Conservation (phyloP, 805 yeast genomes). For the Kodamaea jinghongensis region DNA sequence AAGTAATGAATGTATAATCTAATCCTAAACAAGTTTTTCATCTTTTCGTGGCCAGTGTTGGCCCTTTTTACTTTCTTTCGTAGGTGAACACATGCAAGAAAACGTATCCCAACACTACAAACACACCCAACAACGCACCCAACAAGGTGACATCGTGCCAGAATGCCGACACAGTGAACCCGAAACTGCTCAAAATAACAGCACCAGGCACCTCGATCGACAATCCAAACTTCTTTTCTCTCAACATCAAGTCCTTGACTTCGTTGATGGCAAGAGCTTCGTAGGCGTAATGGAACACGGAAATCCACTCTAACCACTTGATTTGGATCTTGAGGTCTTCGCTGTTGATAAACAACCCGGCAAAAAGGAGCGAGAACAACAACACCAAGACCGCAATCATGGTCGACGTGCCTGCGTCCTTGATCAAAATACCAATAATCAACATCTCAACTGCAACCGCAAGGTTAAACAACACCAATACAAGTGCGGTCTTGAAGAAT, state of each 20-base stretch:
- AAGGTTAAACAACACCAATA: conserved; percentile 78
- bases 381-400: conserved; percentile 81
- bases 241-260: conserved; percentile 78
- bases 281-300: conserved; percentile 93
- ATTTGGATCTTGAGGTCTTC: conserved; percentile 54
- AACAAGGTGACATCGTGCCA: conserved; percentile 63
- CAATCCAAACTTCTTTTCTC: conserved; percentile 87
- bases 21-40: not conserved
- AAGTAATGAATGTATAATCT: conserved; percentile 8
- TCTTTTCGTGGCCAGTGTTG: too few relatives aligned
- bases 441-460: conserved; percentile 83
- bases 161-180: conserved; percentile 80
- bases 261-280: conserved; percentile 92
- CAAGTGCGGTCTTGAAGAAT: conserved; percentile 63
- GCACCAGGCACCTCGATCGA: conserved; percentile 98
- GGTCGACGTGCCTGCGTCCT: conserved; percentile 91
- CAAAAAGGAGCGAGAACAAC: conserved; percentile 83
- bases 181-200: conserved; percentile 91
- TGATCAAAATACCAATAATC: conserved; percentile 81
- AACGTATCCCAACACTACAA: conserved; percentile 67
- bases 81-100: conserved; percentile 71
- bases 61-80: conserved; percentile 56
- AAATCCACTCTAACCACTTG: conserved; percentile 75
- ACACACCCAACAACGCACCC: conserved; percentile 52
- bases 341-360: conserved; percentile 90